A percentile compares a stretch with the other conserved stretches of the same genome.
These are phyloP conservation scores for Pseudozyma sp. DNA, from an alignment of 1,284 basidiomycete genomes.

Conservation along the genomic window DNA sequence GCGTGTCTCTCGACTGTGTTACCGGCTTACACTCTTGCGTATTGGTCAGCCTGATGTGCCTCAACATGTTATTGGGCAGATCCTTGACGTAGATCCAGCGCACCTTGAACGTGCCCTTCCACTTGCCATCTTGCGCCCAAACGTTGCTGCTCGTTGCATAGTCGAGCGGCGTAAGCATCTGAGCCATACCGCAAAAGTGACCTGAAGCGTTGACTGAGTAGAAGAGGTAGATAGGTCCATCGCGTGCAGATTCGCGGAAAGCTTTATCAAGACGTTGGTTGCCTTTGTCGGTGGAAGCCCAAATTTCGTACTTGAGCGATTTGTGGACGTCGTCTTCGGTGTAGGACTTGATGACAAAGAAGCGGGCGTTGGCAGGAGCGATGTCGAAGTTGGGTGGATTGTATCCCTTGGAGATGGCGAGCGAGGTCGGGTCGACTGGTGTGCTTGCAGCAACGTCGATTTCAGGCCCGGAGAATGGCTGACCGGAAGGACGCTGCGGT, in stretches of 20 bases:
- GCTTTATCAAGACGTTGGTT: conserved; percentile 65
- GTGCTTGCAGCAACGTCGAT: neutral
- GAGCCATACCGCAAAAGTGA: conserved; percentile 67
- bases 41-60: conserved; percentile 63
- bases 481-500: conserved; percentile 16
- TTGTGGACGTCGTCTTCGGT: conserved; percentile 67
- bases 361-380: conserved; percentile 50
- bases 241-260: conserved; percentile 37
- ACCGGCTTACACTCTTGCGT: conserved; percentile 64
- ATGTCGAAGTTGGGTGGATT: conserved; percentile 54
- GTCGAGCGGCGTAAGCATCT: conserved; percentile 66
- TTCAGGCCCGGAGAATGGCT: neutral
- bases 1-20: conserved; percentile 67
- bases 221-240: conserved; percentile 66
- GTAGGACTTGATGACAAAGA: conserved; percentile 68
- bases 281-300: conserved; percentile 68
- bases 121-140: conserved; percentile 68
- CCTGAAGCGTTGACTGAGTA: conserved; percentile 67
- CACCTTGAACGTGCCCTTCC: conserved; percentile 68
- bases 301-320: conserved; percentile 66
- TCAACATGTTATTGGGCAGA: conserved; percentile 61
- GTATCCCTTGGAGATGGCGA: conserved; percentile 45
- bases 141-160: conserved; percentile 60
- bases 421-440: conserved; percentile 22
- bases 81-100: conserved; percentile 68